phyloP scores from a whole-genome alignment of 768 basidiomycete genomes.

The Saitozyma podzolica region DNA sequence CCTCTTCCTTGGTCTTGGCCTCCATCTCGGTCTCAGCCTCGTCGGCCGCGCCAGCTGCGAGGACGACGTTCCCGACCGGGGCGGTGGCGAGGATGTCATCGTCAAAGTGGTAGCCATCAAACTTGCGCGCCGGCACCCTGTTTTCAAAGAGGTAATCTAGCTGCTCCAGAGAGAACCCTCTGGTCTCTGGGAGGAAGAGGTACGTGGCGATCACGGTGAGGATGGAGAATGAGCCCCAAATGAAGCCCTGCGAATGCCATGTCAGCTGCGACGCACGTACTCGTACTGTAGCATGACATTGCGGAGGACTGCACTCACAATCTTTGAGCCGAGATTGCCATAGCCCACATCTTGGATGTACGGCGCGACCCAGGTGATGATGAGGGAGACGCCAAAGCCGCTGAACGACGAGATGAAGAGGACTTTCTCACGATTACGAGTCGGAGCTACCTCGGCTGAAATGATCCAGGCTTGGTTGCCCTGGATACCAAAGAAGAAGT shows the following conservation, averaged over 20 bases:
- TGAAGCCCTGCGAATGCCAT: constrained; percentile 8
- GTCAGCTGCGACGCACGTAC: too few relatives aligned
- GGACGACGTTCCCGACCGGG: too few relatives aligned
- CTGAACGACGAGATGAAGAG: constrained; percentile 28
- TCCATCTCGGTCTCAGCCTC: too few relatives aligned
- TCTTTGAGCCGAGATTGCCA: constrained; percentile 38
- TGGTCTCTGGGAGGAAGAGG: constrained; percentile 37
- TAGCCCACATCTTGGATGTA: constrained; percentile 38
- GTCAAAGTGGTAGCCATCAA: constrained; percentile 12
- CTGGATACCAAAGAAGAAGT: constrained; percentile 26
- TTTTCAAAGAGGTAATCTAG: constrained; percentile 37
- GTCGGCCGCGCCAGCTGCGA: too few relatives aligned
- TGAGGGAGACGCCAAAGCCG: constrained; percentile 27
- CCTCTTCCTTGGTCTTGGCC: too few relatives aligned
- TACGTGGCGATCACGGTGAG: constrained; percentile 23
- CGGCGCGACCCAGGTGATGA: constrained; percentile 35
- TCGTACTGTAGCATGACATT: too few relatives aligned
- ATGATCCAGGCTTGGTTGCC: constrained; percentile 9
- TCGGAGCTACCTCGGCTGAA: constrained; percentile 26
- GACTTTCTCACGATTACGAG: constrained; percentile 29
- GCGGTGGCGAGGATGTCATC: constrained; percentile 10
- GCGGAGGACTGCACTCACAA: not conserved
- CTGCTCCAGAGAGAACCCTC: constrained; percentile 32
- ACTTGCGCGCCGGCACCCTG: constrained; percentile 13
- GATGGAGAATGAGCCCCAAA: constrained; percentile 31